A percentile compares a stretch with the other conserved stretches of the same genome.
Evolutionary conservation across 192 early-diverging fungal genomes (phyloP).

Genomic region (Umbelopsis sp.): DNA sequence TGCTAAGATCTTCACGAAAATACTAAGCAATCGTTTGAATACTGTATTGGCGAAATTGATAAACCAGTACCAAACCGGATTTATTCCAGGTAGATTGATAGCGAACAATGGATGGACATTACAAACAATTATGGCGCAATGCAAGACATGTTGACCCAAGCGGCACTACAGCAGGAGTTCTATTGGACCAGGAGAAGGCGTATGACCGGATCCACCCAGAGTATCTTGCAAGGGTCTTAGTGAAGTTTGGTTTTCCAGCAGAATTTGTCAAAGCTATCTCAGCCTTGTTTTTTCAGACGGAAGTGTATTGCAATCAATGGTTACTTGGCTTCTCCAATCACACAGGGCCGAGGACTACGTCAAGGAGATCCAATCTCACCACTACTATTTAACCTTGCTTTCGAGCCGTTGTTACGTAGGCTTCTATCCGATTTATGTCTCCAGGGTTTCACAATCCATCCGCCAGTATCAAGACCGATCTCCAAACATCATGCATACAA

Average conservation of each 20-base stretch:
- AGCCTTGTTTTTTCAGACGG: constrained; percentile 28
- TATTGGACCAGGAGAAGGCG: constrained; percentile 37
- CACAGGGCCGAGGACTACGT: constrained; percentile 14
- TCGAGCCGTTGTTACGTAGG: constrained; percentile 27
- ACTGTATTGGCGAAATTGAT: background rate
- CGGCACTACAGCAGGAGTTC: background rate
- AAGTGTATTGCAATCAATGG: constrained; percentile 23
- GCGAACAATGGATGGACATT: background rate
- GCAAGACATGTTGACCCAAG: background rate
- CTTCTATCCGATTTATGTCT: too few species aligned
- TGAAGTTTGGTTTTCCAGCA: background rate
- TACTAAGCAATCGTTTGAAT: background rate
- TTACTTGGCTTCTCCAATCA: background rate
- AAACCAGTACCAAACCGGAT: background rate
- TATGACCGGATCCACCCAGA: constrained; percentile 30
- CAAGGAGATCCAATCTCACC: constrained; percentile 31
- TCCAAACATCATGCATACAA: too few species aligned
- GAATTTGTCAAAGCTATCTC: background rate
- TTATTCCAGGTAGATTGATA: constrained; percentile 19
- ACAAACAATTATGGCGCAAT: background rate
- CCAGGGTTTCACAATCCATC: too few species aligned
- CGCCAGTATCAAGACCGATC: too few species aligned
- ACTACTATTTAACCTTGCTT: constrained; percentile 28
- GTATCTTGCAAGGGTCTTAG: background rate
- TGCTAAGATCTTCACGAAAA: background rate